These are phyloP conservation scores for Nidula microcarpa DNA, from an alignment of 768 basidiomycete genomes.

Conservation along the genomic window DNA sequence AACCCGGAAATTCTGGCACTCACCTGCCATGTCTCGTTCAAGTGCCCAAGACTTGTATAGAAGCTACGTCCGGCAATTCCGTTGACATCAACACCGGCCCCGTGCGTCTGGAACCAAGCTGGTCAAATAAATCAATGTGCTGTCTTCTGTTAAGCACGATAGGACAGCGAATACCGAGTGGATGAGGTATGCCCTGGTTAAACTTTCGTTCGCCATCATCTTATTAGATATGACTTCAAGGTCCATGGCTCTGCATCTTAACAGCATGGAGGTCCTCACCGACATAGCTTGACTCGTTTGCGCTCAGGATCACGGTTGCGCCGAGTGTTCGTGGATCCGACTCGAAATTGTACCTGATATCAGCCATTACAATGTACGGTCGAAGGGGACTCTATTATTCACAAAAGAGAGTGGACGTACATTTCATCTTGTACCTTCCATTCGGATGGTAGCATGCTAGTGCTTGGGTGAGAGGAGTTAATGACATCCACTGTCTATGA, in stretches of 20 bases:
- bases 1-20: constrained; percentile 9
- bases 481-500: constrained; percentile 56
- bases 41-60: constrained; percentile 80
- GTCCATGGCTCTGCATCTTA: not conserved
- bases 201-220: constrained; percentile 20
- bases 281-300: constrained; percentile 60
- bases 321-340: constrained; percentile 66
- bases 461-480: constrained; percentile 59
- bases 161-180: constrained; percentile 48
- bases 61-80: constrained; percentile 69
- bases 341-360: constrained; percentile 62
- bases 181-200: constrained; percentile 73
- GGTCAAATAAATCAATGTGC: not conserved
- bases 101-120: constrained; percentile 86
- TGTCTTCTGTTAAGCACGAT: not conserved
- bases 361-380: not conserved
- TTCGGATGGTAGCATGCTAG: constrained; percentile 42
- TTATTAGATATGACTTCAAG: constrained; percentile 4
- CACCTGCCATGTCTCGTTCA: constrained; percentile 76
- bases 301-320: constrained; percentile 59
- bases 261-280: constrained; percentile 28
- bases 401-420: constrained; percentile 26
- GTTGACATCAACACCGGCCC: constrained; percentile 55
- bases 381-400: not conserved
- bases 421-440: constrained; percentile 62